A percentile compares a stretch with the other conserved stretches of the same genome.
These are phyloP conservation scores for Verbascum thapsus DNA, from an alignment of 257 asterid species.

Conservation along the genomic window DNA sequence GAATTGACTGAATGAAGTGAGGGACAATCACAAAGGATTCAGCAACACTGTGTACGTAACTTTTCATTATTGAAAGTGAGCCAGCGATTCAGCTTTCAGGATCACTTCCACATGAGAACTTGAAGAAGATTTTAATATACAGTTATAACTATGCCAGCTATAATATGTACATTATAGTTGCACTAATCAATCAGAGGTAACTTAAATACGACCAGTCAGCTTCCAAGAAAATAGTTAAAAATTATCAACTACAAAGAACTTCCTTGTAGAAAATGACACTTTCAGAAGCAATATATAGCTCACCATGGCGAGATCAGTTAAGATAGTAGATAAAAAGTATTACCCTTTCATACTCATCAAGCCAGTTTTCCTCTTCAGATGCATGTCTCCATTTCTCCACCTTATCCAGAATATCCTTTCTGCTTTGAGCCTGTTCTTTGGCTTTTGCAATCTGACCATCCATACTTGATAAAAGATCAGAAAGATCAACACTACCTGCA, in stretches of 20 bases:
- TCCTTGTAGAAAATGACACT: slow-evolving; percentile 3
- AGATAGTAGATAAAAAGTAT: slow-evolving; percentile 19
- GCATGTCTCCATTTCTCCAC: slow-evolving; percentile 85
- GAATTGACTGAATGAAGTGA: too few relatives aligned
- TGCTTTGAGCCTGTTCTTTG: slow-evolving; percentile 70
- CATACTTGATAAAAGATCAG: slow-evolving; percentile 67
- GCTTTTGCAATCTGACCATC: slow-evolving; percentile 69
- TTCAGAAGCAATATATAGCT: slow-evolving; percentile 20
- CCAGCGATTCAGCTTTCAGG: slow-evolving; percentile 6
- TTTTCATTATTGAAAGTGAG: neutral
- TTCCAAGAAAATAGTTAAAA: slow-evolving; percentile 14
- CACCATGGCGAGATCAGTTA: slow-evolving; percentile 2
- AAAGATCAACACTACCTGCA: slow-evolving; percentile 59
- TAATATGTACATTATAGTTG: slow-evolving; percentile 1
- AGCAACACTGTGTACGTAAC: too few relatives aligned
- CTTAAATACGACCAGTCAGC: slow-evolving; percentile 11
- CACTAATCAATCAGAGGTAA: neutral
- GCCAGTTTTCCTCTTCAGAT: slow-evolving; percentile 81
- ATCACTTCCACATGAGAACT: neutral
- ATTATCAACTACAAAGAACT: neutral
- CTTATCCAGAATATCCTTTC: slow-evolving; percentile 79
- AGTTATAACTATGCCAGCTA: slow-evolving; percentile 1
- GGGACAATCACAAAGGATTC: too few relatives aligned
- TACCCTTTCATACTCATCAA: slow-evolving; percentile 87
- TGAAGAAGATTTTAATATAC: neutral